A percentile compares a stretch with the other conserved stretches of the same genome.
Evolutionary conservation across 2,329 filamentous ascomycete genomes (phyloP).

Genomic region (Talaromyces amestolkiae): DNA sequence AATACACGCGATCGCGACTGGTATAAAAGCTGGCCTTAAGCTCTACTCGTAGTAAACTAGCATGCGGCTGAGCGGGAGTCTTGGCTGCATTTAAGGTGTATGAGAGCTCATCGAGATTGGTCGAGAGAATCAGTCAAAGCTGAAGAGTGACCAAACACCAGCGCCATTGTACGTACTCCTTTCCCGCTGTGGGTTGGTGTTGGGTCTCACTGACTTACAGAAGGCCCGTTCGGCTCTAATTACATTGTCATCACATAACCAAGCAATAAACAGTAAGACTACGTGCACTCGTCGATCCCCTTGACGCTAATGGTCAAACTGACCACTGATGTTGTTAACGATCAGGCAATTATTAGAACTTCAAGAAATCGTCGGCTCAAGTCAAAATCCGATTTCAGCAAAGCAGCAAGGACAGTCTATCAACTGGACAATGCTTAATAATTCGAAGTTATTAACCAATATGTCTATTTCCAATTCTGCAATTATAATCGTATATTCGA

Average conservation of each 20-base stretch:
- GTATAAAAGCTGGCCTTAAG: too few relatives aligned
- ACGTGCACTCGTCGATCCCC: not conserved
- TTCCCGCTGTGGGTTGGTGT: not conserved
- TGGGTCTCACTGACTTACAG: not conserved
- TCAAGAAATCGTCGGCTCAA: not conserved
- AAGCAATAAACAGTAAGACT: too few relatives aligned
- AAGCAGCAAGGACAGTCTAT: too few relatives aligned
- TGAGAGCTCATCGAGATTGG: not conserved
- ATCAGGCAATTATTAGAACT: not conserved
- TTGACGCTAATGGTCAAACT: too few relatives aligned
- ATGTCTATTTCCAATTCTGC: too few relatives aligned
- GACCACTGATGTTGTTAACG: too few relatives aligned
- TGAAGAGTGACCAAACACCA: not conserved
- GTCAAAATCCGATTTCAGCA: not conserved
- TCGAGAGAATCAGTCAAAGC: not conserved
- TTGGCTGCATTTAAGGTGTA: not conserved
- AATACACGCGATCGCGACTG: not conserved
- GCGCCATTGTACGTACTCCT: not conserved
- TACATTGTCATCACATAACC: too few relatives aligned
- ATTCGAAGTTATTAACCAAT: too few relatives aligned
- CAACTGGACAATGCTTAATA: too few relatives aligned
- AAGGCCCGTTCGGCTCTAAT: not conserved
- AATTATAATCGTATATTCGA: too few relatives aligned
- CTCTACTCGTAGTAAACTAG: not conserved
- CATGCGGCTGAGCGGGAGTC: conserved; percentile 1